phyloP scores from a whole-genome alignment of 805 yeast species.

The Geotrichum ghanense region DNA sequence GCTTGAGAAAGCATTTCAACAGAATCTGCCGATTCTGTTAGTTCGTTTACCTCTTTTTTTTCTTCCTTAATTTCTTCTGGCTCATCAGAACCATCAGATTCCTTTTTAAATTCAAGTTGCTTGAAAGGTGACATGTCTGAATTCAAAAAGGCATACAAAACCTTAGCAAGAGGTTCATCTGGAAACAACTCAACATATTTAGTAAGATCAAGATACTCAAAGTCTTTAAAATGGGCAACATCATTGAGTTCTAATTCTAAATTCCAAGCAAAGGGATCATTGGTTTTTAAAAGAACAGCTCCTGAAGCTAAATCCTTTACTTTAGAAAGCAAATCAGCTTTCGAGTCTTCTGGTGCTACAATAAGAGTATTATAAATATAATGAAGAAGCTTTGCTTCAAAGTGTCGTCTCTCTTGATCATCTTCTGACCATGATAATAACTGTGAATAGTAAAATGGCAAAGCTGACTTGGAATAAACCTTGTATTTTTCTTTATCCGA shows the following conservation, averaged over 20 bases:
- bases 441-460: constrained; percentile 43
- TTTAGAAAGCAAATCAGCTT: constrained; percentile 29
- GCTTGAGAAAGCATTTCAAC: constrained; percentile 28
- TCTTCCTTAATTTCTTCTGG: constrained; percentile 11
- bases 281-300: constrained; percentile 56
- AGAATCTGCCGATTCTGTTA: constrained; percentile 8
- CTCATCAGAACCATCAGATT: constrained; percentile 18
- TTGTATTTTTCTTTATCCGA: constrained; percentile 33
- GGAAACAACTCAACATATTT: constrained; percentile 47
- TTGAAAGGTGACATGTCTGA: constrained; percentile 59
- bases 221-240: constrained; percentile 34
- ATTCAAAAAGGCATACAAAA: constrained; percentile 48
- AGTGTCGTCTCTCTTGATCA: constrained; percentile 49
- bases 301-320: constrained; percentile 53
- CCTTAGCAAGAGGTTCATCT: constrained; percentile 47
- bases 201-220: constrained; percentile 37
- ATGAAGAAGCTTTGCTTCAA: constrained; percentile 51
- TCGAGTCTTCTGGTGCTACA: constrained; percentile 37
- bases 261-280: constrained; percentile 59
- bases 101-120: constrained; percentile 17
- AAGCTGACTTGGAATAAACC: constrained; percentile 37
- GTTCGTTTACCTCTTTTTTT: constrained; percentile 13
- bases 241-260: constrained; percentile 68
- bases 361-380: constrained; percentile 44
- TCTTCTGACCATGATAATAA: constrained; percentile 42